phyloP scores from a whole-genome alignment of 169 alveolate genomes.

The Cyclospora cayetanensis region DNA sequence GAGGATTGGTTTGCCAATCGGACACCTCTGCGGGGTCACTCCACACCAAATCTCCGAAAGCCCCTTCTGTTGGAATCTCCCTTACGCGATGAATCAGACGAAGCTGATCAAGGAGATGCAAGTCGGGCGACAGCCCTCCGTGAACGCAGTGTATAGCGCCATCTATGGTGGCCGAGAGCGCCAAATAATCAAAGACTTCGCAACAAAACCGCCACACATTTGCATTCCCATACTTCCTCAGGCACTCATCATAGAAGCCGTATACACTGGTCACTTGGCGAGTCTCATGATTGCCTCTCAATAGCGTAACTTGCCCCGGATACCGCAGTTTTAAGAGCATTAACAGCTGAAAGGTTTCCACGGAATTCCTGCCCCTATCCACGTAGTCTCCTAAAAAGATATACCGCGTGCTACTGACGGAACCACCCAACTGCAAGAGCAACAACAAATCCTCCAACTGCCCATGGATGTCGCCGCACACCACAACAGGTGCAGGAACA shows the following conservation, averaged over 20 bases:
- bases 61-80: slow-evolving; percentile 97
- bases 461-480: slow-evolving; percentile 99
- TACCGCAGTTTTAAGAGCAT: slow-evolving; percentile 92
- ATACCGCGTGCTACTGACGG: slow-evolving; percentile 96
- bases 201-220: slow-evolving; percentile 97
- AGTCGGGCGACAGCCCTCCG: slow-evolving; percentile 98
- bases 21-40: slow-evolving; percentile 95
- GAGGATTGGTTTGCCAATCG: slow-evolving; percentile 95
- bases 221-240: slow-evolving; percentile 96
- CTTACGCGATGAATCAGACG: slow-evolving; percentile 72
- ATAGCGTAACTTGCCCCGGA: slow-evolving; percentile 87
- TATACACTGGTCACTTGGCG: slow-evolving; percentile 88
- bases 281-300: slow-evolving; percentile 93
- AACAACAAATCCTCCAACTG: slow-evolving; percentile 98
- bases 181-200: slow-evolving; percentile 96
- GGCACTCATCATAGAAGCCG: slow-evolving; percentile 98
- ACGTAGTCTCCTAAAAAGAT: slow-evolving; percentile 98
- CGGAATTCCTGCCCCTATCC: slow-evolving; percentile 97
- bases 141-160: slow-evolving; percentile 95
- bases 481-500: neutral
- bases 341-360: slow-evolving; percentile 95
- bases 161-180: slow-evolving; percentile 95
- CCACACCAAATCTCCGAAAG: slow-evolving; percentile 96
- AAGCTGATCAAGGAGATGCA: slow-evolving; percentile 94
- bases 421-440: slow-evolving; percentile 93